Conservation (phyloP, 805 yeast species). For the Schwanniomyces vanrijiae region DNA sequence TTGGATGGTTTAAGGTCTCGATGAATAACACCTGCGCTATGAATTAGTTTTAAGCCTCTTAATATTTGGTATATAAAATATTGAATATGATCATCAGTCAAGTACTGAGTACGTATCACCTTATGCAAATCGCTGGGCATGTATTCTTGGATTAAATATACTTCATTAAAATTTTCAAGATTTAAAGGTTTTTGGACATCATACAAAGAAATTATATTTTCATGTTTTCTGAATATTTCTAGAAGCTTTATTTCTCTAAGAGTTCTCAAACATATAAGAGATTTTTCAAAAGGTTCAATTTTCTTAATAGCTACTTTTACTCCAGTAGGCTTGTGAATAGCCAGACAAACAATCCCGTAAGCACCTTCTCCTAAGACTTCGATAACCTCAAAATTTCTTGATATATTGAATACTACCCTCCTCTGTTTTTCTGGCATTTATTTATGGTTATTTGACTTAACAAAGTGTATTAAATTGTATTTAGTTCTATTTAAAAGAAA, state of each 20-base stretch:
- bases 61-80: constrained; percentile 70
- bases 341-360: constrained; percentile 75
- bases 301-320: constrained; percentile 75
- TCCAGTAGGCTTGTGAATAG: constrained; percentile 59
- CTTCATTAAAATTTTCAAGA: constrained; percentile 64
- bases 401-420: constrained; percentile 54
- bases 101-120: constrained; percentile 54
- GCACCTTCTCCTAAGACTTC: constrained; percentile 79
- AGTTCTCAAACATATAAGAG: constrained; percentile 67
- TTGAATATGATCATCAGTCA: constrained; percentile 68
- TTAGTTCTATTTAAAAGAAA: not conserved
- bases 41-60: constrained; percentile 69
- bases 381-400: constrained; percentile 58
- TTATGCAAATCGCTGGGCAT: constrained; percentile 76
- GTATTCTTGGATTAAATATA: constrained; percentile 71
- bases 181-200: constrained; percentile 66
- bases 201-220: constrained; percentile 64
- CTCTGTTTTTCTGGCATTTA: constrained; percentile 5
- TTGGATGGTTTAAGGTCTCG: constrained; percentile 79
- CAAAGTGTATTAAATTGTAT: not conserved
- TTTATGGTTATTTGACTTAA: not conserved
- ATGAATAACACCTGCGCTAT: constrained; percentile 71
- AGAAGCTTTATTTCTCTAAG: constrained; percentile 68
- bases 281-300: constrained; percentile 67
- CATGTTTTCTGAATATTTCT: constrained; percentile 62